phyloP scores from a whole-genome alignment of 2,329 filamentous ascomycete genomes.

The Cytospora schulzeri region DNA sequence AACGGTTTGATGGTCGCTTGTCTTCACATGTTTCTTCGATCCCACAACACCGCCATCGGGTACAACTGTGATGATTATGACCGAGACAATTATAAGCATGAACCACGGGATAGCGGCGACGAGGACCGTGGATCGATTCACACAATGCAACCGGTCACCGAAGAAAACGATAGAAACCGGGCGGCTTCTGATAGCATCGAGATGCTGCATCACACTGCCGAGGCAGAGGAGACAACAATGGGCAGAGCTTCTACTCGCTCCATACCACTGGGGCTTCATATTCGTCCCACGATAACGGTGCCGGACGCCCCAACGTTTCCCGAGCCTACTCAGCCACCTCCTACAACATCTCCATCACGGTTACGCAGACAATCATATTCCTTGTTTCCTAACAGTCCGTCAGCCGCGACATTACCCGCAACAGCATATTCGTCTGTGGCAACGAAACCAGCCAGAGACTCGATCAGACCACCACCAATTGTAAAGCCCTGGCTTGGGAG shows the following conservation, averaged over 20 bases:
- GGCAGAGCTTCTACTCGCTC: conserved; percentile 7
- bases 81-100: conserved; percentile 46
- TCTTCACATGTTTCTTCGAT: conserved; percentile 68
- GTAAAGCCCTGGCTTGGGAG: conserved; percentile 44
- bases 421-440: conserved; percentile 47
- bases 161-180: not conserved
- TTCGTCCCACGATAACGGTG: conserved; percentile 14
- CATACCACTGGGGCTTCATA: conserved; percentile 18
- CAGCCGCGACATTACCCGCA: conserved; percentile 46
- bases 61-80: conserved; percentile 49
- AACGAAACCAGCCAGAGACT: conserved; percentile 31
- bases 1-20: conserved; percentile 67
- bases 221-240: not conserved
- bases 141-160: conserved; percentile 39
- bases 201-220: conserved; percentile 14
- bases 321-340: conserved; percentile 37
- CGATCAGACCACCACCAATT: conserved; percentile 47
- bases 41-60: conserved; percentile 59
- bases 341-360: conserved; percentile 33
- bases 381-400: conserved; percentile 41
- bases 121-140: conserved; percentile 33
- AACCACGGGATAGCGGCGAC: conserved; percentile 43
- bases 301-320: conserved; percentile 30
- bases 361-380: conserved; percentile 44
- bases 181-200: conserved; percentile 15